Evolutionary conservation across 257 asterid species (phyloP).

Genomic region (Scutellaria barbata): DNA sequence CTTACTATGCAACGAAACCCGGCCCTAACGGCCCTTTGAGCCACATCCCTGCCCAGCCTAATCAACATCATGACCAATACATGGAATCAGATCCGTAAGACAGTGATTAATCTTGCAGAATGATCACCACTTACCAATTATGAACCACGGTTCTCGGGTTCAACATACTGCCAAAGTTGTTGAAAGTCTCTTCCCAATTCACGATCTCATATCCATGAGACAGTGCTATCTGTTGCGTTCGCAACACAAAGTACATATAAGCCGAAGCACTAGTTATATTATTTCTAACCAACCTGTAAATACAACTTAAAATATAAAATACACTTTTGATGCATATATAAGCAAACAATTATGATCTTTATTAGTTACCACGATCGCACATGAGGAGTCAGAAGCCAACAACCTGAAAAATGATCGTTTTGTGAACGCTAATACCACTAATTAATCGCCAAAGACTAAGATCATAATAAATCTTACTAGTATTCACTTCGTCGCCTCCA

Average conservation of each 20-base stretch:
- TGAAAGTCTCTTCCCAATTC: slow-evolving; percentile 98
- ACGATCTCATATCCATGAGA: slow-evolving; percentile 89
- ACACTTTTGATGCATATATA: not conserved
- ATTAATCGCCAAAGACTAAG: too few species aligned
- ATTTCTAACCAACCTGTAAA: slow-evolving; percentile 59
- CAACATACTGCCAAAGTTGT: slow-evolving; percentile 77
- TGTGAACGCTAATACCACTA: not conserved
- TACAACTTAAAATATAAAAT: not conserved
- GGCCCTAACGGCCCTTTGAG: slow-evolving; percentile 62
- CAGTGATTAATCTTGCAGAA: not conserved
- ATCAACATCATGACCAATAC: not conserved
- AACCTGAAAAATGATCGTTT: slow-evolving; percentile 55
- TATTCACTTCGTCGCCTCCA: slow-evolving; percentile 93
- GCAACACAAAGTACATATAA: slow-evolving; percentile 75
- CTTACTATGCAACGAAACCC: slow-evolving; percentile 91
- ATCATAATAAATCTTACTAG: slow-evolving; percentile 50
- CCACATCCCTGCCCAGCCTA: slow-evolving; percentile 85
- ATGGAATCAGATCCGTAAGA: too few species aligned
- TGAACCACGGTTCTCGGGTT: slow-evolving; percentile 80
- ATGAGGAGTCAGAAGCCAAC: slow-evolving; percentile 75
- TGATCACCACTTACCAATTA: slow-evolving; percentile 61
- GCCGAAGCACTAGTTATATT: slow-evolving; percentile 51
- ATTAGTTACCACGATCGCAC: slow-evolving; percentile 61
- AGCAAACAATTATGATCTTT: not conserved
- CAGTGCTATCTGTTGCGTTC: slow-evolving; percentile 77